These are phyloP conservation scores for Alternaria gaisen DNA, from an alignment of 2,329 filamentous ascomycete species.

Conservation along the genomic window DNA sequence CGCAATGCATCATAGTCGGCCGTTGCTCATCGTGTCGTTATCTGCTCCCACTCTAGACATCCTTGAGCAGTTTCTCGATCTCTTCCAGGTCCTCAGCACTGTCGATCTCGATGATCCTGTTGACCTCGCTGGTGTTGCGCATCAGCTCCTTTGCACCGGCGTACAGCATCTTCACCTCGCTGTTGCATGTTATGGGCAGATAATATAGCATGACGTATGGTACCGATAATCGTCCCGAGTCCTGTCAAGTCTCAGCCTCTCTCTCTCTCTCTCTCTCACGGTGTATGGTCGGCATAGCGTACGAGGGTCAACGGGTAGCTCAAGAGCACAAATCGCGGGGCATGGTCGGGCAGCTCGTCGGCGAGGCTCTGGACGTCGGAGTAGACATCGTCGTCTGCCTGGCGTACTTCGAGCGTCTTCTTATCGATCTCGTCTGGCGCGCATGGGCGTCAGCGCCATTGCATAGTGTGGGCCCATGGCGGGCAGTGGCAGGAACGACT, in stretches of 20 bases:
- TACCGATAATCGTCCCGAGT: conserved; percentile 83
- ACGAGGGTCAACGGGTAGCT: conserved; percentile 92
- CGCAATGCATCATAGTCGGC: neutral
- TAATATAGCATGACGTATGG: conserved; percentile 97
- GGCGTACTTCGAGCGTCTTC: conserved; percentile 86
- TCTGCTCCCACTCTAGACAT: conserved; percentile 8
- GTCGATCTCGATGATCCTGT: conserved; percentile 84
- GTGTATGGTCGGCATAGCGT: conserved; percentile 38
- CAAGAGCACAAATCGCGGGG: conserved; percentile 86
- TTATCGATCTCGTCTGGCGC: conserved; percentile 85
- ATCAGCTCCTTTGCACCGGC: conserved; percentile 96
- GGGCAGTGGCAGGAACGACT: conserved; percentile 6
- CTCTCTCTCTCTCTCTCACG: conserved; percentile 8
- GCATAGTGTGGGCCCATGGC: conserved; percentile 1
- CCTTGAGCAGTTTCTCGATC: conserved; percentile 74
- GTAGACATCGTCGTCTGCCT: conserved; percentile 84
- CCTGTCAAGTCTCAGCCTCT: conserved; percentile 57
- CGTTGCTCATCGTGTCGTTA: neutral
- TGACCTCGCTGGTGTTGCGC: conserved; percentile 91
- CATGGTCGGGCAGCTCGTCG: conserved; percentile 91
- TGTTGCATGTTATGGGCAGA: conserved; percentile 89
- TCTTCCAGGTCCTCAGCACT: conserved; percentile 81
- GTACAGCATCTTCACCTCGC: conserved; percentile 89
- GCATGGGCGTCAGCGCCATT: conserved; percentile 40
- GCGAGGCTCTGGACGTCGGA: conserved; percentile 79